Conservation (phyloP, 2,329 filamentous ascomycete genomes). For the Colletotrichum tofieldiae region DNA sequence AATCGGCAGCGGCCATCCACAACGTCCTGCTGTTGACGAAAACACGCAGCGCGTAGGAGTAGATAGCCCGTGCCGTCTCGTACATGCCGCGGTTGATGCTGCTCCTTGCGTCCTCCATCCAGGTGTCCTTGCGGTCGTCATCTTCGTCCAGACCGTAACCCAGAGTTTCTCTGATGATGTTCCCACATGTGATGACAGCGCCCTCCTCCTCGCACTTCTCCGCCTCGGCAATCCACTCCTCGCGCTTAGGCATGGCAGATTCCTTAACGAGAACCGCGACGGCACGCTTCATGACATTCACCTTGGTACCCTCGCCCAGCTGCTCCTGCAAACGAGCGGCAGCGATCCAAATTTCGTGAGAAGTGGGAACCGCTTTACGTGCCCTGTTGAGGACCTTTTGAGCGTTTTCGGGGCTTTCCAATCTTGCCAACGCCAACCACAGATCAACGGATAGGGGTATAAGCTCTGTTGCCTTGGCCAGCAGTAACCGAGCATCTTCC, state of each 20-base stretch:
- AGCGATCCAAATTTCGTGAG: conserved; percentile 96
- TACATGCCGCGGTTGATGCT: conserved; percentile 87
- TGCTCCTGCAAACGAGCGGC: conserved; percentile 93
- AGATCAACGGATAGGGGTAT: conserved; percentile 95
- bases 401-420: conserved; percentile 92
- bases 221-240: conserved; percentile 96
- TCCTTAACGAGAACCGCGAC: conserved; percentile 90
- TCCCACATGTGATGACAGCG: conserved; percentile 86
- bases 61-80: conserved; percentile 93
- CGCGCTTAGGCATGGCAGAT: conserved; percentile 95
- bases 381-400: conserved; percentile 97
- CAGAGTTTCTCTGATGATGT: conserved; percentile 92
- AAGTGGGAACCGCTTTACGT: conserved; percentile 92
- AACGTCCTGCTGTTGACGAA: conserved; percentile 91
- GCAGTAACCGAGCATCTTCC: conserved; percentile 87
- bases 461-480: conserved; percentile 95
- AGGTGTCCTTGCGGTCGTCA: conserved; percentile 95
- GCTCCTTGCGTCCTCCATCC: conserved; percentile 92
- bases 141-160: conserved; percentile 96
- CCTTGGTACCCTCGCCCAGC: conserved; percentile 81
- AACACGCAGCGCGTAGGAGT: conserved; percentile 89
- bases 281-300: conserved; percentile 95
- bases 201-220: conserved; percentile 96
- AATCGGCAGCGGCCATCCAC: conserved; percentile 91
- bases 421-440: conserved; percentile 92